These are phyloP conservation scores for Lipomyces starkeyi DNA, from an alignment of 805 yeast species.

Conservation along the genomic window DNA sequence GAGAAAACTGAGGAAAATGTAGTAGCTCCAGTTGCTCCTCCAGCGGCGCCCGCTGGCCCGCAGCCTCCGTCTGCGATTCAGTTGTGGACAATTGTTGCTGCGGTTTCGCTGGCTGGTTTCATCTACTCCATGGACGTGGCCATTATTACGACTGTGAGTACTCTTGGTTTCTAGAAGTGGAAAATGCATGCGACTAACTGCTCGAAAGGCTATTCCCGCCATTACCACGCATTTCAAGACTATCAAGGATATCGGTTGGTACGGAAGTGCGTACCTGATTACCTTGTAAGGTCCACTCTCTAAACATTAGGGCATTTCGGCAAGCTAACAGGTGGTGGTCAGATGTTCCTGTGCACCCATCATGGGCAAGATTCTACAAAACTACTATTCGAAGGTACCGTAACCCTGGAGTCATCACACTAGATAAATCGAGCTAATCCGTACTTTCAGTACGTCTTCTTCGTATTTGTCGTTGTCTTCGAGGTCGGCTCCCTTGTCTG, in stretches of 20 bases:
- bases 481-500: slow-evolving; percentile 45
- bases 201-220: slow-evolving; percentile 13
- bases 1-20: not conserved
- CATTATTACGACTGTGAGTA: not conserved
- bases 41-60: not conserved
- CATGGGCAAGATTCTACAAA: no score
- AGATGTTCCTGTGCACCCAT: no score
- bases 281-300: not conserved
- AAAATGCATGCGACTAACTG: not conserved
- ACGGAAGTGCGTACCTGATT: slow-evolving; percentile 12
- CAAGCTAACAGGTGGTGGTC: not conserved
- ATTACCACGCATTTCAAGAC: slow-evolving; percentile 15
- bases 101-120: not conserved
- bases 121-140: not conserved
- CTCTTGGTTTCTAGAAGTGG: not conserved
- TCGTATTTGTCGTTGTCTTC: slow-evolving; percentile 46
- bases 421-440: slow-evolving; percentile 5
- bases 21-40: not conserved
- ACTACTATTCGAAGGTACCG: not conserved
- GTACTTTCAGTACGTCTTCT: slow-evolving; percentile 3
- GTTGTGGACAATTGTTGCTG: not conserved
- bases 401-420: not conserved
- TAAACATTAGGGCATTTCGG: not conserved
- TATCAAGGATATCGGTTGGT: slow-evolving; percentile 16
- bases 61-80: not conserved